Conservation (phyloP, 2,329 filamentous ascomycete species). For the Cryphonectria naterciae region DNA sequence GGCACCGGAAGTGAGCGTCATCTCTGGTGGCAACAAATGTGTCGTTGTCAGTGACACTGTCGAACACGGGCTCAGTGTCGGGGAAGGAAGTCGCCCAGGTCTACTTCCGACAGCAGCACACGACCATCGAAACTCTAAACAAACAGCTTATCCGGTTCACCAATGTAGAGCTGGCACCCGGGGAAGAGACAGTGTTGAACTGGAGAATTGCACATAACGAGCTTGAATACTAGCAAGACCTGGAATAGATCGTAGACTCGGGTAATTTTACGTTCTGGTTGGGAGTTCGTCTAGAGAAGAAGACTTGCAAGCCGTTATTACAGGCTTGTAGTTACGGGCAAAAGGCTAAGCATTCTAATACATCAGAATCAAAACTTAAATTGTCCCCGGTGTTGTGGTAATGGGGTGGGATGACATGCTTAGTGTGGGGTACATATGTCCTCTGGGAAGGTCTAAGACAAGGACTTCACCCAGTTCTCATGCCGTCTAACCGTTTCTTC, state of each 20-base stretch:
- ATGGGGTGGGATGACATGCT: no score
- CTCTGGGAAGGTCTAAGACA: no score
- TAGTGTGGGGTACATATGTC: no score
- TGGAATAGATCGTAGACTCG: conserved; percentile 32
- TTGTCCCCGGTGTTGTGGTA: no score
- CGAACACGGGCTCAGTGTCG: conserved; percentile 48
- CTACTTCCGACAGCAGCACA: conserved; percentile 48
- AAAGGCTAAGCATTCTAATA: no score
- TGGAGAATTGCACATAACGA: conserved; percentile 35
- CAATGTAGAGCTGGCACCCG: conserved; percentile 48
- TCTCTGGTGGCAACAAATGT: not conserved
- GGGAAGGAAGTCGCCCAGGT: conserved; percentile 43
- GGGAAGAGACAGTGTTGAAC: conserved; percentile 44
- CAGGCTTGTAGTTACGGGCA: no score
- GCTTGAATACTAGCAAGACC: conserved; percentile 37
- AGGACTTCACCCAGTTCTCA: no score
- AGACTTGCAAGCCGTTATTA: conserved; percentile 15
- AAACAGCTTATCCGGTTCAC: conserved; percentile 57
- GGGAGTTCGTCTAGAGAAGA: conserved; percentile 37
- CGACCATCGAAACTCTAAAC: conserved; percentile 40
- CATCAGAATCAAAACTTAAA: no score
- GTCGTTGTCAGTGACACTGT: conserved; percentile 40
- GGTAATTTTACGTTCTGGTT: conserved; percentile 38
- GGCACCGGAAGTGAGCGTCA: conserved; percentile 34
- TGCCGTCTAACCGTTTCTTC: no score